Evolutionary conservation across 352 stramenopile genomes (phyloP), one percentile per base, ranked within the genome.

Genomic region (Globisporangium viniferum): DNA sequence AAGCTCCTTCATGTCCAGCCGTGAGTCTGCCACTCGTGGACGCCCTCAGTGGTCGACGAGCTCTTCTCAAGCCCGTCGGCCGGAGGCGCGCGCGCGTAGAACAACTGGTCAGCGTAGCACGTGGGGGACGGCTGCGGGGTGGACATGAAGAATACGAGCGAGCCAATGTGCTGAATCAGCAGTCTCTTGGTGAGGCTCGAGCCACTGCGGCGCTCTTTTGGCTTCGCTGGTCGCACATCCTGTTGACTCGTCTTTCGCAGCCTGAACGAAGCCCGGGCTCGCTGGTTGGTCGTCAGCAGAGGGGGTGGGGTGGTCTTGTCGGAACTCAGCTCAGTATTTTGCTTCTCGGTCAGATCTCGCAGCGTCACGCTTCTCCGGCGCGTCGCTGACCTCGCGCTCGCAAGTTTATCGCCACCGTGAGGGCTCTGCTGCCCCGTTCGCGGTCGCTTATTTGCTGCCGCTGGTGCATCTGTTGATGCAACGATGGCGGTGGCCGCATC

Each of bases 161-260:
- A 24, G 24, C 24, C 24, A 24, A 24, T 12, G 48, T 31, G 48
- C 5, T 55, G 48, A 1, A 31, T 55, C 9, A 55, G 20, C 48
- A 55, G 5, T 29, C 48, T 29, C 48, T 55, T 55, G n/a, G 48
- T 55, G 48, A 31, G 48, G 48, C 48, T 55, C n/a, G 48, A 55
- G 48, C 48, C 48, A 14, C 22, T 24, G 48, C 48, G 48, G 8
- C 22, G 20, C n/a, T 8, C 48, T 1, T 55, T 55, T 8, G 48
- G 20, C 18, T 24, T 55, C 8, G 9, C 48, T 12, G 48, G 1
- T 2, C 48, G 48, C 48, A 55, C n/a, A 3, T 55, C 48, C 5
- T n/a, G 48, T 10, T 55, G n/a, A 29, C 48, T 55, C 48, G 20
- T 31, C 48, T 55, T 55, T 15, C 22, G 31, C 18, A 55, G n/a